phyloP scores from a whole-genome alignment of 768 basidiomycete genomes.

The Favolaschia claudopus region DNA sequence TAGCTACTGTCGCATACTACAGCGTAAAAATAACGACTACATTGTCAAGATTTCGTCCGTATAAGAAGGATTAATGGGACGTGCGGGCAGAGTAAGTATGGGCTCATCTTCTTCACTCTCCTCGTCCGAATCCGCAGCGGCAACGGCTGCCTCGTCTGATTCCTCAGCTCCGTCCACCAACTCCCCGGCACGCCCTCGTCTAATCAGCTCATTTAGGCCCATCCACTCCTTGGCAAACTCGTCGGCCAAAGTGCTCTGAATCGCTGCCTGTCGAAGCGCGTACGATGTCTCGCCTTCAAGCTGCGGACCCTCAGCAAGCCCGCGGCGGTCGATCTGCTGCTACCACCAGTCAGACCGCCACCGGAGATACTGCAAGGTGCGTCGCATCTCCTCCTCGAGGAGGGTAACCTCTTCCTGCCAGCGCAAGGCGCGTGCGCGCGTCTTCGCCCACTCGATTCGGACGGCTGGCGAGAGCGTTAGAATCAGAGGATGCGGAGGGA shows the following conservation, averaged over 20 bases:
- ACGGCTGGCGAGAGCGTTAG: constrained; percentile 2
- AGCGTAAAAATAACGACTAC: no score
- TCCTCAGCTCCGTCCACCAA: no score
- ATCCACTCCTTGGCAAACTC: not conserved
- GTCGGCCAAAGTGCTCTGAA: not conserved
- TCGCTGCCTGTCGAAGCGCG: constrained; percentile 11
- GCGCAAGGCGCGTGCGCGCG: not conserved
- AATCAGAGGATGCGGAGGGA: no score
- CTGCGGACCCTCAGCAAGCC: not conserved
- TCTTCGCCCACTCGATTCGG: constrained; percentile 14
- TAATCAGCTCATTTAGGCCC: not conserved
- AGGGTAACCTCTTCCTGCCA: constrained; percentile 21
- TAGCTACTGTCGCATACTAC: no score
- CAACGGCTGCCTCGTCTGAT: no score
- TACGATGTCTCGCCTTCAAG: constrained; percentile 17
- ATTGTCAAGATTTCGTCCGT: no score
- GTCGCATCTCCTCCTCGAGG: constrained; percentile 22
- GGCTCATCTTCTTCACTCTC: no score
- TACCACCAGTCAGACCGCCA: constrained; percentile 19
- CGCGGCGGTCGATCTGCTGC: not conserved
- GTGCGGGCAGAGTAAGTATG: no score
- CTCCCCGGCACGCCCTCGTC: no score
- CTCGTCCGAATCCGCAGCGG: no score
- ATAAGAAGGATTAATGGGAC: no score
- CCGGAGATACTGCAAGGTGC: constrained; percentile 6